phyloP scores from a whole-genome alignment of 139 green algal genomes.

The Zygnema cylindricum region DNA sequence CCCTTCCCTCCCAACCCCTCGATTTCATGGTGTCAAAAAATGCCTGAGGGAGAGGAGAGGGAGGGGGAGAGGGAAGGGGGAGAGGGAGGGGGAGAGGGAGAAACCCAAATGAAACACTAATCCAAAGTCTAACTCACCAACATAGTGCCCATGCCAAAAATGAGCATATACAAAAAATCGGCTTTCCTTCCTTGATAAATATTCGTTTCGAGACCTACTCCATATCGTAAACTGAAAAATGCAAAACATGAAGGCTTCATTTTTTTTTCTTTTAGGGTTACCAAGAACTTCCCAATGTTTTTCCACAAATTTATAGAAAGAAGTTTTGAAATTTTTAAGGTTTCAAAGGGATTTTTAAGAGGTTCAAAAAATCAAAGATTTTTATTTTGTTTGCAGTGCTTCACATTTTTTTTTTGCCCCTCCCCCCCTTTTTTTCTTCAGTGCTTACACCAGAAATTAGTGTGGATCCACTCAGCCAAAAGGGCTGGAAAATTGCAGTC shows the following conservation, averaged over 20 bases:
- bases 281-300: background rate
- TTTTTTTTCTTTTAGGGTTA: background rate
- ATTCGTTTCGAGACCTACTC: constrained; percentile 65
- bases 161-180: constrained; percentile 76
- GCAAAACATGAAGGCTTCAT: background rate
- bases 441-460: too few relatives aligned
- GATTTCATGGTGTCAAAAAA: too few relatives aligned
- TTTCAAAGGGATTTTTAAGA: background rate
- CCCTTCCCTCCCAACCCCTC: too few relatives aligned
- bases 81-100: too few relatives aligned
- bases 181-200: constrained; percentile 70
- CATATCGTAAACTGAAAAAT: constrained; percentile 67
- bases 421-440: too few relatives aligned
- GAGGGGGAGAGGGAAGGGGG: too few relatives aligned
- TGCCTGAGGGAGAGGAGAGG: too few relatives aligned
- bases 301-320: background rate
- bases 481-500: too few relatives aligned
- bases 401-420: too few relatives aligned
- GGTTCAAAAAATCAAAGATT: background rate
- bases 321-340: background rate
- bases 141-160: constrained; percentile 60
- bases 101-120: too few relatives aligned
- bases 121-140: constrained; percentile 28
- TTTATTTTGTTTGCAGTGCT: background rate
- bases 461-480: too few relatives aligned